Base-by-base conservation (phyloP, 2,329 filamentous ascomycete species). In the Apiospora pterosperma region DNA sequence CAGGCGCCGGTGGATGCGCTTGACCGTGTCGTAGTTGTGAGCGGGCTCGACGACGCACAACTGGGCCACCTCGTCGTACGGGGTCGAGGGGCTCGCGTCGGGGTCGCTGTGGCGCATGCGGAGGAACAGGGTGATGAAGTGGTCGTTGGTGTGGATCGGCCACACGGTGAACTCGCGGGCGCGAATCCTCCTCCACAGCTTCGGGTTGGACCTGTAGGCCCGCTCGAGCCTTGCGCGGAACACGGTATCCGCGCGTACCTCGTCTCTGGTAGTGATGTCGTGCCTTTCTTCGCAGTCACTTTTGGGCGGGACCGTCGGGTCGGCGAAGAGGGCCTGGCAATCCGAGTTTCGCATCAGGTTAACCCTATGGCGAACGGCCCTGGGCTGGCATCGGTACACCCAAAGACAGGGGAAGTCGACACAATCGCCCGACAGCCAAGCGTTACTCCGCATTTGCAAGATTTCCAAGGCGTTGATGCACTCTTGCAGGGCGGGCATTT, bases 91-190 rank as follows among this genome's bases (percentile, higher is more conserved):
- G 34, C 4, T 5, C 58, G n/a, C 25, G 25, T 28, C 21, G 11
- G 31, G 21, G n/a, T 48, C 21, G n/a, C n/a, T 21, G 8, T 34
- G 23, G 10, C 25, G 28, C 63, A 62, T 62, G 2, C 60, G 59
- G 6, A 62, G 7, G 16, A 62, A 7, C n/a, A 62, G 12, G 25
- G 44, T 44, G 11, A 59, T 36, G 36, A 44, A 64, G 5, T 64
- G 59, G 1, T 11, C 12, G 11, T 34, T 28, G 5, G 31, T 38
- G n/a, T 42, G 28, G 6, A 62, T 31, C 16, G 59, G 59, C 63
- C 63, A 64, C 16, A 64, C 21, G 31, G 63, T 64, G 44, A 36
- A 64, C 59, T 62, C 59, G 28, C 36, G 59, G 1, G 8, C 6
- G 8, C 41, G 60, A 10, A 62, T 62, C 23, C 28, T n/a, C 11